Evolutionary conservation across 1,139 yeast genomes (phyloP), one percentile per base, ranked within the genome.

Genomic region (Candida tetrigidarum): DNA sequence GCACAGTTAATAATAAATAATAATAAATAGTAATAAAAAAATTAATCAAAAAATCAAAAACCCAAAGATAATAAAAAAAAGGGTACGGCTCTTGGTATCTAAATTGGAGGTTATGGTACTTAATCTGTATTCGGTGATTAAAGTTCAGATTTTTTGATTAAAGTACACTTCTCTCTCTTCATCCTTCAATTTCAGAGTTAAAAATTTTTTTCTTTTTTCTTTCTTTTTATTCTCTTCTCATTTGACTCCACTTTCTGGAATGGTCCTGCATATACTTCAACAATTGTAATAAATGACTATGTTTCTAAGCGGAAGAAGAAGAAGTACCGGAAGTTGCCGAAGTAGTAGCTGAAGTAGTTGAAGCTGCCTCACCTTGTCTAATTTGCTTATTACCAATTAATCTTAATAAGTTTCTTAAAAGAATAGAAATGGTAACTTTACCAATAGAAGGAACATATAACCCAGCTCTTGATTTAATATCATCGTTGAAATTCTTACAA

Each of bases 371-470:
- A 39, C 55, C 36, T 41, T 52, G 46, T 53, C 71, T 60, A 33
- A 64, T 63, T 43, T 57, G 47, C 53, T 76, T 78, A 66, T 90
- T 91, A 41, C 85, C 84, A 54, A 87, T 81, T 52, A 93, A 73
- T 53, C 99, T 79, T 46, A 93, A 67, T 65, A 93, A 74, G 62
- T 93, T 93, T 63, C 99, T 81, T 62, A 93, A 72, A 42, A 93
- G 72, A 97, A 93, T 93, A 44, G 96, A 80, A 50, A 93, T 92
- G 29, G 99, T 93, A 20, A 93, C 98, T 66, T 93, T 93, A 12
- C 99, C 99, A 30, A 92, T 90, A 55, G 91, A 85, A 18, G 99
- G 99, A 25, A 93, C 97, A 59, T 92, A 93, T 41, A 93, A 71
- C 1, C 96, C 86, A 5, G 99, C 98, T 56, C 81, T 85, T 46